Evolutionary conservation across 148 eudicot species (phyloP).

Genomic region (Cornus kousa): DNA sequence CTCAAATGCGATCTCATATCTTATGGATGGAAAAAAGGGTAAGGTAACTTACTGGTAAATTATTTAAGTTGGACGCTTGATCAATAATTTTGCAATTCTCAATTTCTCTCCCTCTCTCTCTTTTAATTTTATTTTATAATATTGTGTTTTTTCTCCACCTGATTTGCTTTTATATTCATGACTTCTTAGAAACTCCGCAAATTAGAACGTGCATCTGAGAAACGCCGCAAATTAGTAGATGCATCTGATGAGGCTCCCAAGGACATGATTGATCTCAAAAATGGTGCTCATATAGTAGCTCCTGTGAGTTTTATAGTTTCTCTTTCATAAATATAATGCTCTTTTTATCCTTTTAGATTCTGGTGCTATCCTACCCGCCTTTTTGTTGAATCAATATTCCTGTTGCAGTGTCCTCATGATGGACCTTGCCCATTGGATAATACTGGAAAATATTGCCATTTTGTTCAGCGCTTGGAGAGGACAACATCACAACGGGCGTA

Average conservation of each 20-base stretch:
- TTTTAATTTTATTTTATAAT: neutral
- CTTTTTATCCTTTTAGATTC: neutral
- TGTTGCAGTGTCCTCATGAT: slow-evolving; percentile 84
- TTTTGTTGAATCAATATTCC: neutral
- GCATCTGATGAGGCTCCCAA: slow-evolving; percentile 37
- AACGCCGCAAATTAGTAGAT: slow-evolving; percentile 51
- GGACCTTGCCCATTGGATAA: slow-evolving; percentile 84
- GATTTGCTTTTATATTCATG: slow-evolving; percentile 9
- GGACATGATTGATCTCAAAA: slow-evolving; percentile 35
- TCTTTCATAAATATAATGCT: neutral
- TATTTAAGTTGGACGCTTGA: slow-evolving; percentile 2
- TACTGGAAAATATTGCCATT: slow-evolving; percentile 86
- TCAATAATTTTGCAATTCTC: neutral
- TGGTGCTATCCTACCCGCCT: neutral
- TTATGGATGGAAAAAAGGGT: slow-evolving; percentile 99
- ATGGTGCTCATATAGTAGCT: slow-evolving; percentile 82
- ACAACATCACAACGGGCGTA: slow-evolving; percentile 79
- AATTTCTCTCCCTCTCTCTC: too few species aligned
- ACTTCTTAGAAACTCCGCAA: slow-evolving; percentile 63
- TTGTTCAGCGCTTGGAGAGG: slow-evolving; percentile 90
- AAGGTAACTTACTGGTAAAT: slow-evolving; percentile 5
- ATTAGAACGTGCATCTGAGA: slow-evolving; percentile 46
- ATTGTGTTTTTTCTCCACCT: neutral
- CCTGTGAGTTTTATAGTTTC: slow-evolving; percentile 61
- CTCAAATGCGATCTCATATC: slow-evolving; percentile 92